Conservation (phyloP, 2,329 filamentous ascomycete species). For the Tolypocladium nubicola region DNA sequence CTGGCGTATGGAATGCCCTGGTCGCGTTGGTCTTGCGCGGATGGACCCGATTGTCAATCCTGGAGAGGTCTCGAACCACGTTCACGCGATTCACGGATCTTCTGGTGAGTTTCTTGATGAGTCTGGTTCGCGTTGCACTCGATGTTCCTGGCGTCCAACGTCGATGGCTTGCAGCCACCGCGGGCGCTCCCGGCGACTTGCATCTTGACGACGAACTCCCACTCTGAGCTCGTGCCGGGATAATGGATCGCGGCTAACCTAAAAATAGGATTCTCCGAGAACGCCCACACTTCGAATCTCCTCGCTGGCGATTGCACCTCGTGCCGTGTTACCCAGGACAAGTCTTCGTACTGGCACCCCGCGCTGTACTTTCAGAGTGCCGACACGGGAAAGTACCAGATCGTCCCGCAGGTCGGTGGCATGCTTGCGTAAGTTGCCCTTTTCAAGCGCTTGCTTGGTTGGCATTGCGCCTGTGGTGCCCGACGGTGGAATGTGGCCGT, state of each 20-base stretch:
- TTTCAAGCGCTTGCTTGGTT: neutral
- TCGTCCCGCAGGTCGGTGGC: constrained; percentile 67
- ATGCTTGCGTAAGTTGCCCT: constrained; percentile 64
- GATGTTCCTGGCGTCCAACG: neutral
- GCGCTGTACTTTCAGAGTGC: constrained; percentile 64
- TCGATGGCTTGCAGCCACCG: neutral
- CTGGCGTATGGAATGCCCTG: constrained; percentile 82
- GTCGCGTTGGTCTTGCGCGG: constrained; percentile 56
- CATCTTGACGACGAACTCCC: neutral
- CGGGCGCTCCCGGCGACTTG: neutral
- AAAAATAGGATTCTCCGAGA: constrained; percentile 50
- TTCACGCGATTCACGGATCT: constrained; percentile 67
- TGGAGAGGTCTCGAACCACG: constrained; percentile 50
- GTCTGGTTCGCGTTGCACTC: neutral
- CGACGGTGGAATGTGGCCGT: neutral
- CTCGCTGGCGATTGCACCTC: constrained; percentile 61
- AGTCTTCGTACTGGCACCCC: constrained; percentile 83
- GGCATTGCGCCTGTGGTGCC: neutral
- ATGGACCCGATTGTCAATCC: constrained; percentile 68
- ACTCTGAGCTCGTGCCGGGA: neutral
- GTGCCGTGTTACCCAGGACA: constrained; percentile 69
- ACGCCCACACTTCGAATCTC: constrained; percentile 47
- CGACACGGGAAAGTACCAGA: constrained; percentile 51
- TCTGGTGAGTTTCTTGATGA: constrained; percentile 49
- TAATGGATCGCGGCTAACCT: constrained; percentile 7